A percentile compares a stretch with the other conserved stretches of the same genome.
These are phyloP conservation scores for Avena sativa DNA, from an alignment of 176 grass and related monocot species.

Conservation along the genomic window DNA sequence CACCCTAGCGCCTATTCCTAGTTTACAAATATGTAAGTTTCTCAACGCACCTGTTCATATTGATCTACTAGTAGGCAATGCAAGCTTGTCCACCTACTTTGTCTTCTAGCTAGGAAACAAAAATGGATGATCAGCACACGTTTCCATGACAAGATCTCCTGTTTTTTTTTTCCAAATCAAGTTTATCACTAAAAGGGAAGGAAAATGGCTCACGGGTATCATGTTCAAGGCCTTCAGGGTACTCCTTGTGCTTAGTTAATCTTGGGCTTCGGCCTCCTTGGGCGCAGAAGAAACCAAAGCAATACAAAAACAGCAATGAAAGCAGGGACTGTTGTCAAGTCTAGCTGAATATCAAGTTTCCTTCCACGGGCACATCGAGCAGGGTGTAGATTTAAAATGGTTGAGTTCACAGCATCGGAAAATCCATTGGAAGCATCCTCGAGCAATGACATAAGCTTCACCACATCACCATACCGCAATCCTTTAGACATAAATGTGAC, in stretches of 20 bases:
- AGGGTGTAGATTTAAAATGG: conserved; percentile 75
- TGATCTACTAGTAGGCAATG: no score
- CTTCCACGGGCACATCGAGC: conserved; percentile 81
- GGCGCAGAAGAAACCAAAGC: conserved; percentile 90
- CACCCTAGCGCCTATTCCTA: no score
- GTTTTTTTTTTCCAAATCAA: no score
- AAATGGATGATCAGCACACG: no score
- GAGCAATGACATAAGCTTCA: conserved; percentile 79
- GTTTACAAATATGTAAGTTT: no score
- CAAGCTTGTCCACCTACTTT: no score
- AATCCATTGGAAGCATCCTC: conserved; percentile 93
- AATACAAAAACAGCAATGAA: conserved; percentile 81
- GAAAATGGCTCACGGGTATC: no score
- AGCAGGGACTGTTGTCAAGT: conserved; percentile 84
- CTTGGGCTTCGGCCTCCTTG: conserved; percentile 89
- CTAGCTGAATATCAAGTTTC: conserved; percentile 79
- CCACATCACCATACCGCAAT: conserved; percentile 73
- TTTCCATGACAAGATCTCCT: no score
- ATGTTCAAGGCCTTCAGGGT: no score
- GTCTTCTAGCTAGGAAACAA: no score
- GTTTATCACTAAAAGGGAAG: no score
- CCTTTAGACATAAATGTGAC: conserved; percentile 75
- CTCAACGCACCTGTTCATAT: no score
- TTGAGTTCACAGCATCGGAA: conserved; percentile 75
- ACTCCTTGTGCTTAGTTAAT: conserved; percentile 64